These are phyloP conservation scores for Pyrenochaeta sp. DNA, from an alignment of 2,329 filamentous ascomycete genomes.

Conservation along the genomic window DNA sequence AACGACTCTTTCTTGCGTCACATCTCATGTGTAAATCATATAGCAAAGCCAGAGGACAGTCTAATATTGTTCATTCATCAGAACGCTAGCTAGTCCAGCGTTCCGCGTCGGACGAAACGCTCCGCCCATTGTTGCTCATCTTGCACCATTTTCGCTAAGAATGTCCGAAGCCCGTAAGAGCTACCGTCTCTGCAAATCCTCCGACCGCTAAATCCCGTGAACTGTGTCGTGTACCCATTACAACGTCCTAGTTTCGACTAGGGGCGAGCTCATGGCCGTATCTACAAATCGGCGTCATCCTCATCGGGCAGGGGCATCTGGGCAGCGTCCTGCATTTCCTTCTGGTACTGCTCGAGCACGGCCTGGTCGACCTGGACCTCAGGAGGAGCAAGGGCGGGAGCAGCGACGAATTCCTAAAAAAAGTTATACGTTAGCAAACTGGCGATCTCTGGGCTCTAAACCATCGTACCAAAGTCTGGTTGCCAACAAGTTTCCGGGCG, in stretches of 20 bases:
- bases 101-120: constrained; percentile 28
- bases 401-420: constrained; percentile 90
- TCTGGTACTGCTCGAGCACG: constrained; percentile 81
- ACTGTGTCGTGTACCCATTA: constrained; percentile 40
- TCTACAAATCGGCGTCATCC: constrained; percentile 76
- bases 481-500: constrained; percentile 96
- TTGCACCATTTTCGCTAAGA: constrained; percentile 36
- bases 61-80: constrained; percentile 41
- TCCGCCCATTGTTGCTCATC: constrained; percentile 30
- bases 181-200: constrained; percentile 22
- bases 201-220: constrained; percentile 33
- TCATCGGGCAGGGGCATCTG: constrained; percentile 90
- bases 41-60: constrained; percentile 16
- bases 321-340: constrained; percentile 87
- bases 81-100: constrained; percentile 46
- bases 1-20: not conserved
- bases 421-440: constrained; percentile 19
- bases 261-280: constrained; percentile 36
- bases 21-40: not conserved
- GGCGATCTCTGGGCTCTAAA: not conserved
- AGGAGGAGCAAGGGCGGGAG: constrained; percentile 91
- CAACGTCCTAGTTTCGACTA: constrained; percentile 27
- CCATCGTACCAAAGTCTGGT: constrained; percentile 77
- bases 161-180: constrained; percentile 35
- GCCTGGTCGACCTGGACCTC: constrained; percentile 88